A percentile compares a stretch with the other conserved stretches of the same genome.
These are phyloP conservation scores for Radiomyces spectabilis DNA, from an alignment of 192 early-diverging fungal genomes.

Conservation along the genomic window DNA sequence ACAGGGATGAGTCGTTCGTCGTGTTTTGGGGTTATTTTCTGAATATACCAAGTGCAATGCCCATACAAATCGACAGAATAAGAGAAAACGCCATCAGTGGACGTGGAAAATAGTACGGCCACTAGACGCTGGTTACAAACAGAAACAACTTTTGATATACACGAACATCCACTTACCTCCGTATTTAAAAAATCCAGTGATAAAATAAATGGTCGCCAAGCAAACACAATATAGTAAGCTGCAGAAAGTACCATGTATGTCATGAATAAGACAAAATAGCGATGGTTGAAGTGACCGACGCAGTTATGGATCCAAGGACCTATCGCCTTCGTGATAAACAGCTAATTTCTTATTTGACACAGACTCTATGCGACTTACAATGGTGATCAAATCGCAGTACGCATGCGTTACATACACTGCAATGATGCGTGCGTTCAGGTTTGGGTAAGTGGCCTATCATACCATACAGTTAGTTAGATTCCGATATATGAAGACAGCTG, in stretches of 20 bases:
- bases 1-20: background rate
- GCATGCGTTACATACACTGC: slow-evolving; percentile 64
- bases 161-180: slow-evolving; percentile 22
- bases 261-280: slow-evolving; percentile 68
- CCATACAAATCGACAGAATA: slow-evolving; percentile 47
- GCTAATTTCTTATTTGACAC: background rate
- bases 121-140: slow-evolving; percentile 17
- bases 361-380: slow-evolving; percentile 14
- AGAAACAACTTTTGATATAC: background rate
- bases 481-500: too few relatives aligned
- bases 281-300: slow-evolving; percentile 70
- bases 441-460: slow-evolving; percentile 55
- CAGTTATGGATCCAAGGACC: slow-evolving; percentile 80
- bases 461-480: too few relatives aligned
- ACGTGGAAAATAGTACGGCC: slow-evolving; percentile 48
- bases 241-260: slow-evolving; percentile 44
- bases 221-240: slow-evolving; percentile 37
- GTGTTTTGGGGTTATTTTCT: background rate
- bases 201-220: slow-evolving; percentile 37
- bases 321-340: background rate
- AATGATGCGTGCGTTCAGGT: slow-evolving; percentile 76
- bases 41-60: slow-evolving; percentile 32
- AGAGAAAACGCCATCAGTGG: slow-evolving; percentile 40
- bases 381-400: slow-evolving; percentile 75
- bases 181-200: slow-evolving; percentile 31